phyloP scores from a whole-genome alignment of 1,284 basidiomycete species.

The Laetiporus sulphureus region DNA sequence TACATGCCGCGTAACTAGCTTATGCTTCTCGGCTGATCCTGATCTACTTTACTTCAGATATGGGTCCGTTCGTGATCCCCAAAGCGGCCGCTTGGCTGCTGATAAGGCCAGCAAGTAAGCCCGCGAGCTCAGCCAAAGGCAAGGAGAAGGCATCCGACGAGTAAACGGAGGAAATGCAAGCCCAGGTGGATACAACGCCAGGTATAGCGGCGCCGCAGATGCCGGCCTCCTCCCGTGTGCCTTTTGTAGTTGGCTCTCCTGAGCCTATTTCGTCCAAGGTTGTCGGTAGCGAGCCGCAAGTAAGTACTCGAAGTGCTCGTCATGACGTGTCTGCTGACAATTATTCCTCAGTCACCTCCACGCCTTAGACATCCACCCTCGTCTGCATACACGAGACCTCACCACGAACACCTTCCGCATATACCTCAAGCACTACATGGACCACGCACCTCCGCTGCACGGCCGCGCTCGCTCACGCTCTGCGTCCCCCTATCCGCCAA shows the following conservation, averaged over 20 bases:
- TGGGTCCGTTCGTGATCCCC: slow-evolving; percentile 41
- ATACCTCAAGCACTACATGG: slow-evolving; percentile 73
- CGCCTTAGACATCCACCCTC: slow-evolving; percentile 63
- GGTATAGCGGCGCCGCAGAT: slow-evolving; percentile 8
- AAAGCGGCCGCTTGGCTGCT: slow-evolving; percentile 8
- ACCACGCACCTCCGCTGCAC: slow-evolving; percentile 30
- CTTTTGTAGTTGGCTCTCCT: slow-evolving; percentile 8
- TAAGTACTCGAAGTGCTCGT: too few relatives aligned
- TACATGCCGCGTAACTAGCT: too few relatives aligned
- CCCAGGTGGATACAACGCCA: not conserved
- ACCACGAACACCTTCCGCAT: slow-evolving; percentile 63
- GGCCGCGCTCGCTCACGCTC: slow-evolving; percentile 6
- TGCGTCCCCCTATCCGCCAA: slow-evolving; percentile 13
- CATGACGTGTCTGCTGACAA: too few relatives aligned
- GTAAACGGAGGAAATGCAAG: too few relatives aligned
- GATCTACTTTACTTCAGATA: slow-evolving; percentile 38
- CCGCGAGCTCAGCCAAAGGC: not conserved
- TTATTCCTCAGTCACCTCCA: slow-evolving; percentile 30
- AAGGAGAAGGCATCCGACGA: not conserved
- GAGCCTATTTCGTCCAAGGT: slow-evolving; percentile 3
- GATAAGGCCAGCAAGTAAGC: slow-evolving; percentile 3
- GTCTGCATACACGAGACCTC: slow-evolving; percentile 55
- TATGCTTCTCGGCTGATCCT: too few relatives aligned
- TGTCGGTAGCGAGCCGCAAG: slow-evolving; percentile 8
- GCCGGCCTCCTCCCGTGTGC: slow-evolving; percentile 7